Evolutionary conservation across 2,329 filamentous ascomycete species (phyloP).

Genomic region (Diaporthe citri): DNA sequence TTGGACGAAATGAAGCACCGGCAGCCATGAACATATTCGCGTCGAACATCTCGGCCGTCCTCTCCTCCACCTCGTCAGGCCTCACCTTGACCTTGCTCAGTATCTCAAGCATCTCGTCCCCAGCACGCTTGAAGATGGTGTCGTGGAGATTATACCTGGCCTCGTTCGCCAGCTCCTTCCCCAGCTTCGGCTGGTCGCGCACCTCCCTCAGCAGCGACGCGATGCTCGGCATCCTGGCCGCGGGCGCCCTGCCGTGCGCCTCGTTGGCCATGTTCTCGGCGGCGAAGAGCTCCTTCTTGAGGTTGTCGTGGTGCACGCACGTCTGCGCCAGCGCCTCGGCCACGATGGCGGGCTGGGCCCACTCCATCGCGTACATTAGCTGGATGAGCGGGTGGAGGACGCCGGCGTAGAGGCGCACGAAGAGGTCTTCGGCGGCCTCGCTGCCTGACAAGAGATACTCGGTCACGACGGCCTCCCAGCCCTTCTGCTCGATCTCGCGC

Average conservation of each 20-base stretch:
- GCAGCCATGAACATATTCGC: slow-evolving; percentile 63
- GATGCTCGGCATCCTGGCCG: slow-evolving; percentile 57
- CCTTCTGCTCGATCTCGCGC: slow-evolving; percentile 73
- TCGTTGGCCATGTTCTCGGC: slow-evolving; percentile 62
- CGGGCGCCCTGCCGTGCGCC: slow-evolving; percentile 44
- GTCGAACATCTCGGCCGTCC: slow-evolving; percentile 76
- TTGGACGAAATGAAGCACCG: slow-evolving; percentile 71
- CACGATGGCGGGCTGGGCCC: slow-evolving; percentile 82
- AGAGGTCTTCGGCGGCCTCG: slow-evolving; percentile 75
- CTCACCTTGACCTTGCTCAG: slow-evolving; percentile 70
- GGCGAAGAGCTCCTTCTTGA: slow-evolving; percentile 65
- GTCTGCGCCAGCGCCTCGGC: slow-evolving; percentile 84
- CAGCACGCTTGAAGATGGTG: slow-evolving; percentile 74
- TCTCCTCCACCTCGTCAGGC: slow-evolving; percentile 68
- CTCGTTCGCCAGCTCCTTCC: slow-evolving; percentile 59
- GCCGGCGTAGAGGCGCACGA: slow-evolving; percentile 71
- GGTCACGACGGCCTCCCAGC: slow-evolving; percentile 71
- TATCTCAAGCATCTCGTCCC: slow-evolving; percentile 72
- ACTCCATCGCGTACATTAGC: slow-evolving; percentile 87
- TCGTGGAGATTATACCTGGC: slow-evolving; percentile 76
- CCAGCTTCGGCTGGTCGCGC: slow-evolving; percentile 67
- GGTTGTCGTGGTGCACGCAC: slow-evolving; percentile 73
- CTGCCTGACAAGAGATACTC: slow-evolving; percentile 78
- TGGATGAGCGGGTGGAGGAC: slow-evolving; percentile 87
- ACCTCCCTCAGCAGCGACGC: slow-evolving; percentile 73